A percentile compares a stretch with the other conserved stretches of the same genome.
phyloP scores from a whole-genome alignment of 345 rosid genomes.

The Dipteronia dyeriana region DNA sequence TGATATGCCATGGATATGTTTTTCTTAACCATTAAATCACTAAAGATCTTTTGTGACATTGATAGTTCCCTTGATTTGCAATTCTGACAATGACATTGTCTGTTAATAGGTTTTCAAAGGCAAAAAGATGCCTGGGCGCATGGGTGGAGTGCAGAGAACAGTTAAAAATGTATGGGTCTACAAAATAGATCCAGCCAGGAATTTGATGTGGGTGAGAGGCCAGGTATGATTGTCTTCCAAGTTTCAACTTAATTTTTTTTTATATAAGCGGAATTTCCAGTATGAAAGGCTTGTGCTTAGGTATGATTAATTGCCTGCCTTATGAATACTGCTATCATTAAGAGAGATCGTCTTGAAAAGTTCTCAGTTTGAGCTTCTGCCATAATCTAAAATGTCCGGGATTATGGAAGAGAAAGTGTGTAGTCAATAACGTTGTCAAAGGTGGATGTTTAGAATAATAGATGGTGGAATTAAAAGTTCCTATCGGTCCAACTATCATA shows the following conservation, averaged over 20 bases:
- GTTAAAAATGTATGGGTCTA: conserved; percentile 93
- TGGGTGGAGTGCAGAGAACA: conserved; percentile 87
- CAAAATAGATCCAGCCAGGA: conserved; percentile 87
- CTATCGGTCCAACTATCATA: not conserved
- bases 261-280: not conserved
- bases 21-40: not conserved
- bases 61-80: conserved; percentile 8
- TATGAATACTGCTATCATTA: not conserved
- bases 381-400: not conserved
- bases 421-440: not conserved
- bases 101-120: conserved; percentile 79
- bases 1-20: not conserved
- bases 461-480: not conserved
- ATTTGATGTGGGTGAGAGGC: conserved; percentile 93
- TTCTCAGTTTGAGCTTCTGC: not conserved
- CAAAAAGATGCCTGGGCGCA: conserved; percentile 95
- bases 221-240: conserved; percentile 58
- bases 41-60: not conserved
- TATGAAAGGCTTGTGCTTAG: not conserved
- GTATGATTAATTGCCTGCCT: not conserved
- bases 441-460: not conserved
- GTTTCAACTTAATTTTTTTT: conserved; percentile 7
- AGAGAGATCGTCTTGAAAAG: not conserved
- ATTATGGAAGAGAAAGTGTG: not conserved
- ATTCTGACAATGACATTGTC: conserved; percentile 15